Percentiles rank a stretch among this genome's conserved stretches.
Evolutionary conservation across 495 filamentous ascomycete genomes (phyloP).

Genomic region (Xylaria sp.): DNA sequence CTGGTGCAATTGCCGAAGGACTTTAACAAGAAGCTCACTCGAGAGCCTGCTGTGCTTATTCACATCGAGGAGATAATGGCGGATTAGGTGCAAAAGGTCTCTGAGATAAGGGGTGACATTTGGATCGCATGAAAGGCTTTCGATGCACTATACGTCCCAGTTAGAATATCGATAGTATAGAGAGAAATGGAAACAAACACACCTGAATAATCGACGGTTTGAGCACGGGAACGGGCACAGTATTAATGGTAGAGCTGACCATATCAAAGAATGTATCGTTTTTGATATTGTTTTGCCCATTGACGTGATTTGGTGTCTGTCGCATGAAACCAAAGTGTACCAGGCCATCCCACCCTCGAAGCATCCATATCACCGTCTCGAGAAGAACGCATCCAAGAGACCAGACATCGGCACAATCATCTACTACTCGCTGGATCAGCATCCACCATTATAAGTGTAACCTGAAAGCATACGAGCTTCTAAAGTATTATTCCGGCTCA

Average conservation of each 20-base stretch:
- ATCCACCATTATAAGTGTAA: not conserved
- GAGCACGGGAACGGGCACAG: not conserved
- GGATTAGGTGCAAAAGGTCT: not conserved
- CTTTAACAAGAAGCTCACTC: not conserved
- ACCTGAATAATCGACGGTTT: not conserved
- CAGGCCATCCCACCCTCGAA: not conserved
- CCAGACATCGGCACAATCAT: conserved; percentile 6
- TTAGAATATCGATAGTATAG: not conserved
- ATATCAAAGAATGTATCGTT: not conserved
- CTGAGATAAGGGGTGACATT: not conserved
- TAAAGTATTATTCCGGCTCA: no score
- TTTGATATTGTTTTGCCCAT: not conserved
- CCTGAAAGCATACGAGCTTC: not conserved
- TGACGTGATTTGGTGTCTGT: not conserved
- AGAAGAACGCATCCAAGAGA: conserved; percentile 5
- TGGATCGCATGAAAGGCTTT: not conserved
- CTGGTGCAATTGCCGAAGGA: not conserved
- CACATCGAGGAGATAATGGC: conserved; percentile 6
- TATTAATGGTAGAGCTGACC: not conserved
- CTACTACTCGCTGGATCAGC: not conserved
- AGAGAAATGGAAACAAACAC: not conserved
- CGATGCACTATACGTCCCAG: not conserved
- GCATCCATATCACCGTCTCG: not conserved
- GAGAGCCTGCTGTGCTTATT: conserved; percentile 5
- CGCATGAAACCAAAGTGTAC: not conserved